A percentile compares a stretch with the other conserved stretches of the same genome.
Evolutionary conservation across 192 early-diverging fungal species (phyloP).

Genomic region (Dissophora globulifera): DNA sequence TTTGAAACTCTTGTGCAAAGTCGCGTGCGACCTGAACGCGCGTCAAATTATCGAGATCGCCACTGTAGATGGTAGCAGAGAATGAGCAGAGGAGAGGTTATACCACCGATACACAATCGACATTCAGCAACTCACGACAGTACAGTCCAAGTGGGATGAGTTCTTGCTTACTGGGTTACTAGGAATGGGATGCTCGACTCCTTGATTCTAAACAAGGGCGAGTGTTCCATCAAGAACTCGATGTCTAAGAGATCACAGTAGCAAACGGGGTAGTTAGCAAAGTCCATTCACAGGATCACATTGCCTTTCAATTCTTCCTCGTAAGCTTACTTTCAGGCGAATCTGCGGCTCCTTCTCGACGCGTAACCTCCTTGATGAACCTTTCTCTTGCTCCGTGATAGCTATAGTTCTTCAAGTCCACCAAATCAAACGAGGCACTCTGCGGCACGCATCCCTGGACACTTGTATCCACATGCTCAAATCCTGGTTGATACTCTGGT

Average conservation of each 20-base stretch:
- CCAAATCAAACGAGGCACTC: constrained; percentile 58
- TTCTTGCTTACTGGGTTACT: constrained; percentile 47
- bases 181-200: constrained; percentile 45
- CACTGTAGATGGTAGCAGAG: constrained; percentile 18
- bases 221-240: constrained; percentile 44
- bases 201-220: constrained; percentile 32
- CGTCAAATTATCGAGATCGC: constrained; percentile 37
- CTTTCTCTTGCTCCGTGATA: constrained; percentile 44
- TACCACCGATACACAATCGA: too few relatives aligned
- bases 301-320: background rate
- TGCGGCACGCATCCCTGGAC: constrained; percentile 66
- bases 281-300: too few relatives aligned
- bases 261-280: background rate
- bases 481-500: constrained; percentile 61
- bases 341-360: constrained; percentile 28
- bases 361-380: constrained; percentile 57
- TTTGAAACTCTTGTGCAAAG: constrained; percentile 47
- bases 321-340: constrained; percentile 33
- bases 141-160: background rate
- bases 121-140: background rate
- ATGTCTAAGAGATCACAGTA: constrained; percentile 9
- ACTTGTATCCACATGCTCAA: constrained; percentile 66
- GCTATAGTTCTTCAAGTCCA: constrained; percentile 52
- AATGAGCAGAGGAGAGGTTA: background rate
- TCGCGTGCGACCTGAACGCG: constrained; percentile 27